Evolutionary conservation across 768 basidiomycete genomes (phyloP), one percentile per base, ranked within the genome.

Genomic region (Daedalea quercina): DNA sequence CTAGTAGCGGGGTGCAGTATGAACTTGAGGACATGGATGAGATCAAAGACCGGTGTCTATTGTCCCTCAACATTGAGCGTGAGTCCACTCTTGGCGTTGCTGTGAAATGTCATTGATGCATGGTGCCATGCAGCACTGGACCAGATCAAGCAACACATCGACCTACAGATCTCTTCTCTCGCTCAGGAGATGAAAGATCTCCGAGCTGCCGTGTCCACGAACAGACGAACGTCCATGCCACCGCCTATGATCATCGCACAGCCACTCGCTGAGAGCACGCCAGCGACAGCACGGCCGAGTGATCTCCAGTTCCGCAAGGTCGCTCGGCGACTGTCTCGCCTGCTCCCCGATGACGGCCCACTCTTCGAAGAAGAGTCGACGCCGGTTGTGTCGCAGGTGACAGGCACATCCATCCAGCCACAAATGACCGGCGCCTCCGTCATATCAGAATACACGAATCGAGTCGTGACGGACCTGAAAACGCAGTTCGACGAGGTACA

Each of bases 111-210:
- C 4, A 3, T 41, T 43, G 56, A 43, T 53, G 31, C 43, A n/a
- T 13, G 59, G 9, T 6, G 23, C 34, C 49, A 7, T 35, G 19
- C 61, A 99, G 95, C 93, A 22, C 84, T 98, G 51, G 94, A 99
- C 69, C 95, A 98, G 67, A 95, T 99, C 68, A 97, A 95, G 66
- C 93, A 97, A 63, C 95, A 99, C 65, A 94, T 99, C 59, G 95
- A 99, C 63, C 63, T 82, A 1, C 94, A 95, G 62, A 94, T 99
- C 56, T 84, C 89, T 0, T 73, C 73, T 0, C 73, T 99, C 17
- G 83, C 90, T 26, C 85, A 87, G 57, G 94, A 98, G 54, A 80
- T 97, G 69, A 92, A 93, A 59, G 94, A 98, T 40, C 78, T 98
- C 60, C 85, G 83, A 61, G 73, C 75, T 2, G 74, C 77, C 2